phyloP scores from a whole-genome alignment of 179 eudicot species.

The Spergularia azorica region DNA sequence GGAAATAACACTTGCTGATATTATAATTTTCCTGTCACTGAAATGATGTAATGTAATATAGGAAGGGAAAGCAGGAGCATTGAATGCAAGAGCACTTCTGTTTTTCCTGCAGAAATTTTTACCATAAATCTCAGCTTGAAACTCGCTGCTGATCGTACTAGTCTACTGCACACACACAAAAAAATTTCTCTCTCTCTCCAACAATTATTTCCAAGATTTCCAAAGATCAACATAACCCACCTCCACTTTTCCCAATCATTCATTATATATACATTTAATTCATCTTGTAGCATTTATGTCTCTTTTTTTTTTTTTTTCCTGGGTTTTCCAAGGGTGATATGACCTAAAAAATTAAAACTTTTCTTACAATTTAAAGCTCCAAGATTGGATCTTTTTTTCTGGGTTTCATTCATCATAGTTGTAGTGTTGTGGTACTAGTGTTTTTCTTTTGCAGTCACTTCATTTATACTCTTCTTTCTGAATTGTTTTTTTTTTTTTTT shows the following conservation, averaged over 20 bases:
- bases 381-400: slow-evolving; percentile 9
- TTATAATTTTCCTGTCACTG: slow-evolving; percentile 4
- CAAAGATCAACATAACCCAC: slow-evolving; percentile 26
- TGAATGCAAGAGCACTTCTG: slow-evolving; percentile 29
- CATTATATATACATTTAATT: slow-evolving; percentile 31
- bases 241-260: slow-evolving; percentile 20
- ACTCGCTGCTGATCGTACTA: slow-evolving; percentile 13
- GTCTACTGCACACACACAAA: not conserved
- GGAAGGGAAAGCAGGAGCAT: slow-evolving; percentile 23
- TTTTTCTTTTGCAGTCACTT: slow-evolving; percentile 22
- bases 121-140: slow-evolving; percentile 22
- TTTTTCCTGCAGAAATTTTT: slow-evolving; percentile 14
- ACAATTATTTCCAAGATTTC: slow-evolving; percentile 26
- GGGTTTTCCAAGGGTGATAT: not conserved
- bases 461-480: slow-evolving; percentile 1
- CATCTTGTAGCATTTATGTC: slow-evolving; percentile 28
- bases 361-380: slow-evolving; percentile 3
- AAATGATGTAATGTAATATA: slow-evolving; percentile 27
- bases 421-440: slow-evolving; percentile 3
- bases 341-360: slow-evolving; percentile 1
- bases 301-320: not conserved
- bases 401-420: not conserved
- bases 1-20: too few relatives aligned
- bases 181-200: not conserved
- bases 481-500: not conserved